Base-by-base conservation (phyloP, 176 grass and related monocot genomes). In the Canna indica region DNA sequence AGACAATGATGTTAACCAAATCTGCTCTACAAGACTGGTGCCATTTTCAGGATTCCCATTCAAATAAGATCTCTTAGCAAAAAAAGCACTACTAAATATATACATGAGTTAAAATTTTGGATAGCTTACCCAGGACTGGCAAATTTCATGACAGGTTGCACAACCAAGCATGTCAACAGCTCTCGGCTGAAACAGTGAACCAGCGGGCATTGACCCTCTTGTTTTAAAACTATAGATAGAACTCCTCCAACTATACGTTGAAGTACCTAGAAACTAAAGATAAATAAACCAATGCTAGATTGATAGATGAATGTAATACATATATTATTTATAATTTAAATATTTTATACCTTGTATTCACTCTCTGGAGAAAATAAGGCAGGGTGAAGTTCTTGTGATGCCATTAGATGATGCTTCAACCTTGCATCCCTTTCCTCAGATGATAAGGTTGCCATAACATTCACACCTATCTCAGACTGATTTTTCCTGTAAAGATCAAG, bases 341-440 rank as follows among this genome's bases (percentile, higher is more conserved):
- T 62, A 32, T 74, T n/a, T n/a, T 66, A 47, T 48, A 97, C 94
- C 86, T 87, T 85, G 72, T 97, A 85, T 81, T 97, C 94, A 58
- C 81, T 85, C 73, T 97, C 82, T 67, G 84, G 82, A 79, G 94
- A 97, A 69, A 97, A 84, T 75, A 97, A 73, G 48, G 94, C 94
- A 74, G 86, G 94, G 74, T 93, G 94, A 85, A 97, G 89, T 87
- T 92, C 76, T 70, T 85, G 83, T 59, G 94, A 90, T 61, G 85
- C 84, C 59, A 87, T 90, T 74, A 97, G 75, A 80, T 97, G 84
- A 2, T 77, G 86, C 57, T 93, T 97, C 75, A 97, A 71, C 47
- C 60, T 87, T 67, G 92, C 94, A 73, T 97, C 94, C 83, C 86
- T 97, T 92, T 97, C 94, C 78, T 97, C 94, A 1, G 80, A 97